Evolutionary conservation across 768 basidiomycete species (phyloP).

Genomic region (Suillus clintonianus): DNA sequence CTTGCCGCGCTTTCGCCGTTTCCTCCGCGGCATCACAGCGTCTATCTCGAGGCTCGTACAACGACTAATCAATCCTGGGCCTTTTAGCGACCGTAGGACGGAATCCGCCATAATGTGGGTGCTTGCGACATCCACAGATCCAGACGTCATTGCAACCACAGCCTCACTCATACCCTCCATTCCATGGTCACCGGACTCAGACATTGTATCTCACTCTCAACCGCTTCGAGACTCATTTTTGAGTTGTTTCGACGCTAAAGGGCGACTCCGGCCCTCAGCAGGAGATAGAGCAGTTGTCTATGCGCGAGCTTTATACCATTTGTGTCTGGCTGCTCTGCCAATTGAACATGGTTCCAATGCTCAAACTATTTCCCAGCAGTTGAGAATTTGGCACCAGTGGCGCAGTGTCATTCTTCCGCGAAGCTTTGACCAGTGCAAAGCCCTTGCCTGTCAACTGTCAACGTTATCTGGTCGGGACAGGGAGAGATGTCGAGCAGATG

Average conservation of each 20-base stretch:
- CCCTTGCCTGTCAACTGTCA: not conserved
- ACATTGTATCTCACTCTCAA: not conserved
- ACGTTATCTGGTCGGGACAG: not conserved
- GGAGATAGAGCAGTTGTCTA: not conserved
- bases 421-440: not conserved
- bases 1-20: not conserved
- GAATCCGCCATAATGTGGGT: constrained; percentile 4
- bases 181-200: not conserved
- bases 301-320: constrained; percentile 2
- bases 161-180: constrained; percentile 2
- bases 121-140: constrained; percentile 8
- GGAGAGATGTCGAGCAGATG: not conserved
- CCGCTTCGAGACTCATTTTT: constrained; percentile 5
- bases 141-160: not conserved
- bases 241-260: constrained; percentile 1
- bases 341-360: not conserved
- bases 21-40: not conserved
- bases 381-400: not conserved
- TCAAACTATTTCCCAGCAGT: not conserved
- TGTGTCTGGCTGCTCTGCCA: not conserved
- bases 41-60: not conserved
- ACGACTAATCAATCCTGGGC: not conserved
- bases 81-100: not conserved
- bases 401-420: not conserved
- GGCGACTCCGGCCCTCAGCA: not conserved